Percentiles rank a stretch among this genome's conserved stretches.
These are phyloP conservation scores for Ambrosia trifida DNA, from an alignment of 129 eudicot genomes.

Conservation along the genomic window DNA sequence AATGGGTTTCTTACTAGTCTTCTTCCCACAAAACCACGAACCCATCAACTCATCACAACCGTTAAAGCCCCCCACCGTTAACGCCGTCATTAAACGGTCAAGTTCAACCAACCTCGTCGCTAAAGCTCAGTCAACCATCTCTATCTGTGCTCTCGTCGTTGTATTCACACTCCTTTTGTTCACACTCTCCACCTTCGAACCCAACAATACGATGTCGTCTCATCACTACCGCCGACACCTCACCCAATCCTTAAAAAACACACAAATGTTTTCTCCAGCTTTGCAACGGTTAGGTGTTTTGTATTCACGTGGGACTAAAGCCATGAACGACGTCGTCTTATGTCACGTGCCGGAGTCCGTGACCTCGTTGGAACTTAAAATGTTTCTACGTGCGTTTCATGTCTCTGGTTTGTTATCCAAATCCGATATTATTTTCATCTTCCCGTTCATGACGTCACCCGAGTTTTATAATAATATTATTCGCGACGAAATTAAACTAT, in stretches of 20 bases:
- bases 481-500: constrained; percentile 48
- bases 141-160: constrained; percentile 65
- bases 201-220: constrained; percentile 27
- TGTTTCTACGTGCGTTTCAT: constrained; percentile 53
- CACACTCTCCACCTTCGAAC: constrained; percentile 79
- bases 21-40: constrained; percentile 66
- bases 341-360: constrained; percentile 60
- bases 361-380: constrained; percentile 33
- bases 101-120: constrained; percentile 44
- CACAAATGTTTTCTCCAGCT: constrained; percentile 36
- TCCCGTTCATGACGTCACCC: constrained; percentile 38
- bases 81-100: constrained; percentile 38
- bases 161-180: constrained; percentile 66
- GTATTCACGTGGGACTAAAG: constrained; percentile 56
- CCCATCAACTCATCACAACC: constrained; percentile 16
- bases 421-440: constrained; percentile 61
- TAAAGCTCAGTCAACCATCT: constrained; percentile 79
- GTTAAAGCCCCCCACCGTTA: constrained; percentile 22
- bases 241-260: constrained; percentile 11
- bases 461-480: constrained; percentile 31
- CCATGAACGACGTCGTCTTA: constrained; percentile 64
- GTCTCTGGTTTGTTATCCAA: constrained; percentile 49
- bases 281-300: constrained; percentile 75
- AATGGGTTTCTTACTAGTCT: constrained; percentile 81
- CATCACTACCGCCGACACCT: constrained; percentile 33